Evolutionary conservation across 2,329 filamentous ascomycete genomes (phyloP), one percentile per base, ranked within the genome.

Genomic region (Colletotrichum sp.): DNA sequence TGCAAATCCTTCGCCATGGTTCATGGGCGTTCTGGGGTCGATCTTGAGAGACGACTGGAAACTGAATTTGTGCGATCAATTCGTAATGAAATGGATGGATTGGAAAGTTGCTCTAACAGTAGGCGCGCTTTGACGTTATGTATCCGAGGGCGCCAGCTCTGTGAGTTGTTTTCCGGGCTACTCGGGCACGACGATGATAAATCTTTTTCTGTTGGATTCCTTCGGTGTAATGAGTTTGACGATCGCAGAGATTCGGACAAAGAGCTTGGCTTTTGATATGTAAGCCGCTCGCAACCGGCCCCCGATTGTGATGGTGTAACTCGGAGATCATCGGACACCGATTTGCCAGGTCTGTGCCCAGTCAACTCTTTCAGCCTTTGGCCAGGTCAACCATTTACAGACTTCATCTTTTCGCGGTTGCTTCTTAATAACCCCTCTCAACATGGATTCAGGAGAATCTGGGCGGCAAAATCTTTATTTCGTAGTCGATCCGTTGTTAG

Each of bases 321-420:
- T 52, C n/a, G 44, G 44, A 52, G n/a, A 13, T 13, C 44, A 52
- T 52, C 44, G 44, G 44, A 52, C 44, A 8, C 44, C 44, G 44
- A 52, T 52, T 22, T 24, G 44, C 44, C 44, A 12, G 44, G 44
- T 52, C 44, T 52, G 44, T 22, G n/a, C 10, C 44, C 10, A 3
- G n/a, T 0, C n/a, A 52, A 52, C n/a, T 44, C 3, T 44, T 1
- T 48, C 39, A n/a, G 2, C 0, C 39, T 48, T 1, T 3, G 39
- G 0, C 3, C 9, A 2, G 9, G 1, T 48, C 39, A 6, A 5
- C 2, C 18, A 48, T n/a, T 3, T 48, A 4, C 2, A 10, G 44
- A 13, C n/a, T 22, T 52, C 44, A 13, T 13, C 44, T 22, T 22
- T 48, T 48, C 24, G 24, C 24, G 24, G 24, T 24, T 24, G 24